A percentile compares a stretch with the other conserved stretches of the same genome.
These are phyloP conservation scores for Zygosaccharomyces sapae DNA, from an alignment of 1,139 yeast species.

Conservation along the genomic window DNA sequence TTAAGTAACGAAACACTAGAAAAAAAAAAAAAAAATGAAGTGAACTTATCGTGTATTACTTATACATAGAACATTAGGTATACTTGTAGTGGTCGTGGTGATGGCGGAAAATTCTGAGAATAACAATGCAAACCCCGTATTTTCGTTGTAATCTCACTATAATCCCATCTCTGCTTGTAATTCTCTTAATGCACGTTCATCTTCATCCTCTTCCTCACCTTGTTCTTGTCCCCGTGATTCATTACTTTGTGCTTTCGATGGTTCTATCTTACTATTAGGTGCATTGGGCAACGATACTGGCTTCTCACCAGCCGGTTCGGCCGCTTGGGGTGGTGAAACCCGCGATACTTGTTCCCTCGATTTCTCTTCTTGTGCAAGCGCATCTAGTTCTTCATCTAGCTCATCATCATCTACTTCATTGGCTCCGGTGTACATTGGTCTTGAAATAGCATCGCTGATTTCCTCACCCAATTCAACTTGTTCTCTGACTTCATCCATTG, in stretches of 20 bases:
- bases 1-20: background rate
- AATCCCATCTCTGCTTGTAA: conserved; percentile 95
- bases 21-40: background rate
- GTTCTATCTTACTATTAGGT: conserved; percentile 29
- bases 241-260: conserved; percentile 12
- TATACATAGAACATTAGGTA: conserved; percentile 7
- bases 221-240: conserved; percentile 40
- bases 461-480: conserved; percentile 95
- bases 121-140: background rate
- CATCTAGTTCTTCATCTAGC: conserved; percentile 84
- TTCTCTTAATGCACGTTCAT: conserved; percentile 85
- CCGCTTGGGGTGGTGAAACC: conserved; percentile 24
- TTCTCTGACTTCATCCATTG: conserved; percentile 98
- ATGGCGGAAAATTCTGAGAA: conserved; percentile 3
- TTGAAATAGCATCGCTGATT: conserved; percentile 90
- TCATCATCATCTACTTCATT: conserved; percentile 81
- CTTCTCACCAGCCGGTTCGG: conserved; percentile 20
- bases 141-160: conserved; percentile 34
- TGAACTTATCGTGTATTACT: conserved; percentile 4
- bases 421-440: conserved; percentile 78
- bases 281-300: conserved; percentile 42
- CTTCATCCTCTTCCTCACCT: conserved; percentile 70
- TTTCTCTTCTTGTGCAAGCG: conserved; percentile 75
- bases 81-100: background rate
- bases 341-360: conserved; percentile 51